Evolutionary conservation across 768 basidiomycete species (phyloP), one percentile per base, ranked within the genome.

Genomic region (Tricholoma saponaceum): DNA sequence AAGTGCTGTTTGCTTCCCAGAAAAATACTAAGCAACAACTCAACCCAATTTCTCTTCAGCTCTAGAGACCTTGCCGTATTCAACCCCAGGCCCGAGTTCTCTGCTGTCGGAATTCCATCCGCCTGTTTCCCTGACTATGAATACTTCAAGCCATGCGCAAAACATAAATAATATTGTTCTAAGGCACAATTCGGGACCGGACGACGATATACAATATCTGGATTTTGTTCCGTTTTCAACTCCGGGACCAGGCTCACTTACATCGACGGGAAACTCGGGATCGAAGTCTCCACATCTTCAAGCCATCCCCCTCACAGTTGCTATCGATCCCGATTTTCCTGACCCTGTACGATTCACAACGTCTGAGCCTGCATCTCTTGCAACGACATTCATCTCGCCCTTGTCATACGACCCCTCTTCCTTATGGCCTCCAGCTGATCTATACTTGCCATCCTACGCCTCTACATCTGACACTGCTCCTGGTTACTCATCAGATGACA

Each of bases 401-500:
- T 37, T 44, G n/a, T 37, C 41, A 13, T 16, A 43, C n/a, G 33
- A 53, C n/a, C 16, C 16, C 49, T 28, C 41, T 22, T 37, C 32
- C 28, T 43, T 14, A 20, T 16, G 35, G 10, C 8, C 26, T 50
- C 18, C 51, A 23, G 46, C 28, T 8, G 60, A 64, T 25, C 41
- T 23, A n/a, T 52, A 25, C 53, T 50, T 62, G n/a, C 58, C 58
- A 18, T 56, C 62, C 14, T 56, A 64, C 32, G 54, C 60, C 50
- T 49, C 54, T 35, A 23, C 49, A 5, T 59, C 52, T 53, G 61
- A 64, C 23, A 59, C 58, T 30, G 46, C 59, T 52, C 64, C 43
- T 63, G 62, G 28, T 56, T 62, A 60, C 51, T 60, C 54, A 28
- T 67, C 64, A 52, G 64, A 67, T 30, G 61, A 52, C 37, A 58